phyloP scores from a whole-genome alignment of 352 stramenopile genomes.

The Globisporangium orthogonon region DNA sequence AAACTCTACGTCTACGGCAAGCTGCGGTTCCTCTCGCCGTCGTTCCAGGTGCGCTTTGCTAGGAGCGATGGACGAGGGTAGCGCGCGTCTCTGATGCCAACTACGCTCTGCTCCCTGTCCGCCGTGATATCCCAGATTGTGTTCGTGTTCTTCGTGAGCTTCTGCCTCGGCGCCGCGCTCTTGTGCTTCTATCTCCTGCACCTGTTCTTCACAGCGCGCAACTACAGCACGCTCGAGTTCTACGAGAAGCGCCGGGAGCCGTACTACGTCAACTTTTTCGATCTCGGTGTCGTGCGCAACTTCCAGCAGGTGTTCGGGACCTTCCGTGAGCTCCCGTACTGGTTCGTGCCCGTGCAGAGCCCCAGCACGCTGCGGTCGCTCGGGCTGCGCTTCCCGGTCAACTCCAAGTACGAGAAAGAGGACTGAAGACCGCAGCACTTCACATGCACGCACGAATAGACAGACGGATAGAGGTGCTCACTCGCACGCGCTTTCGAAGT shows the following conservation, averaged over 20 bases:
- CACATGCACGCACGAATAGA: neutral
- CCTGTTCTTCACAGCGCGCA: constrained; percentile 56
- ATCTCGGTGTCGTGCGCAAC: constrained; percentile 67
- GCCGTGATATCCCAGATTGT: constrained; percentile 27
- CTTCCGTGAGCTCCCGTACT: constrained; percentile 48
- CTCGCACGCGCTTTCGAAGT: neutral
- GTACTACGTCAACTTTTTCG: constrained; percentile 79
- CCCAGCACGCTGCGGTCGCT: constrained; percentile 39
- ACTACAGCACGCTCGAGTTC: constrained; percentile 85
- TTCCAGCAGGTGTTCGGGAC: constrained; percentile 74
- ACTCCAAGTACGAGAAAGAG: constrained; percentile 38
- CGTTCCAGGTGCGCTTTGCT: constrained; percentile 42
- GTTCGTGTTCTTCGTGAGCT: constrained; percentile 61
- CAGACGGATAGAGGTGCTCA: neutral
- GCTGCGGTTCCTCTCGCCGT: constrained; percentile 40
- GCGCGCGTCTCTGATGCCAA: too few species aligned
- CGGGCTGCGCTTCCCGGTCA: constrained; percentile 46
- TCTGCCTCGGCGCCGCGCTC: constrained; percentile 59
- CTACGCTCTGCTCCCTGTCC: neutral
- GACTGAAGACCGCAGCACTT: constrained; percentile 23
- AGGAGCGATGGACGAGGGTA: too few species aligned
- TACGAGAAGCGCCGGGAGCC: constrained; percentile 77
- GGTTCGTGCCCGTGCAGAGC: constrained; percentile 64
- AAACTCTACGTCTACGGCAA: constrained; percentile 56
- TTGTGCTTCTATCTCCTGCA: constrained; percentile 77